These are phyloP conservation scores for Canavalia ensiformis DNA, from an alignment of 306 rosid genomes.

Conservation along the genomic window DNA sequence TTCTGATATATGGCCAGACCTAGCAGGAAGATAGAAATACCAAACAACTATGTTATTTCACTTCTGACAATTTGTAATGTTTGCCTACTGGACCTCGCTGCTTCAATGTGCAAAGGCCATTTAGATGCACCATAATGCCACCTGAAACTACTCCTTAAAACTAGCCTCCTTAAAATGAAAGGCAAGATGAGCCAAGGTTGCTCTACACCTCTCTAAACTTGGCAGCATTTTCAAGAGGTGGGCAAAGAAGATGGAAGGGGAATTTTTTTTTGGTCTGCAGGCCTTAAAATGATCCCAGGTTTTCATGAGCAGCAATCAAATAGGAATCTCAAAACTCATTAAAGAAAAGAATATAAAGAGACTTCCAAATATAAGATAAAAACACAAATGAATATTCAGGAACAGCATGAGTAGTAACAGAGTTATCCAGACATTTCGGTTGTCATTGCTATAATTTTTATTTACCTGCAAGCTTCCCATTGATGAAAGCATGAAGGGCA, in stretches of 20 bases:
- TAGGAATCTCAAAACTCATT: conserved; percentile 8
- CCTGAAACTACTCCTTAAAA: background rate
- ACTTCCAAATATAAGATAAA: conserved; percentile 12
- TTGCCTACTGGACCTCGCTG: background rate
- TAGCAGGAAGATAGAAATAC: background rate
- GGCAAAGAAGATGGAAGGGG: background rate
- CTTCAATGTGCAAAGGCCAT: background rate
- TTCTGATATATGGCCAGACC: conserved; percentile 1
- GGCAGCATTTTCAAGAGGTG: conserved; percentile 1
- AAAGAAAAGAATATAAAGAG: background rate
- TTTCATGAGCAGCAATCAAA: background rate
- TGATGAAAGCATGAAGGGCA: conserved; percentile 80
- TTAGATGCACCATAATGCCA: conserved; percentile 1
- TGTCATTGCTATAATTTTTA: conserved; percentile 10
- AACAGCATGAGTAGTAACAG: background rate
- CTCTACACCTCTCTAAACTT: conserved; percentile 11
- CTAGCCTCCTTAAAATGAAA: background rate
- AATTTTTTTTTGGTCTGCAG: background rate
- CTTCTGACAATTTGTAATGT: background rate
- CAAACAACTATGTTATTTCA: background rate
- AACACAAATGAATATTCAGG: background rate
- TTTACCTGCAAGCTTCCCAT: conserved; percentile 84
- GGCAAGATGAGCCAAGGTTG: background rate
- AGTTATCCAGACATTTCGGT: conserved; percentile 14
- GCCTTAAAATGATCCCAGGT: background rate